These are phyloP conservation scores for Emiliania huxleyi DNA, from an alignment of 78 protist genomes.

Conservation along the genomic window DNA sequence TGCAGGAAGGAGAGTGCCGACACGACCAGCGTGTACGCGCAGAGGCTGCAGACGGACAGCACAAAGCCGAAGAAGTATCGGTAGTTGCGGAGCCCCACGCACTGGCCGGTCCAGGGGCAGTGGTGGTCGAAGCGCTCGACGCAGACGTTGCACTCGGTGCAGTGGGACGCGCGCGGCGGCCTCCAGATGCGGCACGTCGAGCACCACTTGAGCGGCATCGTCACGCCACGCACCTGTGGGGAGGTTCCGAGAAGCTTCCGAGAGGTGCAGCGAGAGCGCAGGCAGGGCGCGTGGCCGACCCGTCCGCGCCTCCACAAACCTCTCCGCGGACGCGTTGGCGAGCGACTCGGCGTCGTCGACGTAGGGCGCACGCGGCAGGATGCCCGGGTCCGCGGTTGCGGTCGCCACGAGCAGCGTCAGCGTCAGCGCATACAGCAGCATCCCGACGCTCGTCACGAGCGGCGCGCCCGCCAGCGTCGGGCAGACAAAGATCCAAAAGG, in stretches of 20 bases:
- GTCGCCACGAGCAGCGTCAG: neutral
- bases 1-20: neutral
- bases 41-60: neutral
- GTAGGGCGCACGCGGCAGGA: neutral
- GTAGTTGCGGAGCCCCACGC: neutral
- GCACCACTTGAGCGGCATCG: slow-evolving; percentile 15
- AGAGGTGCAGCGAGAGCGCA: too few species aligned
- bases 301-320: too few species aligned
- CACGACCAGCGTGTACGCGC: neutral
- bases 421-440: neutral
- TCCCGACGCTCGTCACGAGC: neutral
- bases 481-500: neutral
- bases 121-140: slow-evolving; percentile 42
- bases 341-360: neutral
- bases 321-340: neutral
- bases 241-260: too few species aligned
- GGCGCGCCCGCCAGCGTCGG: neutral
- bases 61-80: neutral
- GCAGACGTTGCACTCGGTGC: slow-evolving; percentile 35
- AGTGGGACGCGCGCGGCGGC: slow-evolving; percentile 41
- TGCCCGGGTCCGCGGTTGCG: slow-evolving; percentile 38
- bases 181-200: slow-evolving; percentile 1
- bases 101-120: slow-evolving; percentile 33
- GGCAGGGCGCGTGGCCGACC: too few species aligned
- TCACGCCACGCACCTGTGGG: neutral